These are phyloP conservation scores for Penicillium malachiteum DNA, from an alignment of 495 filamentous ascomycete species.

Conservation along the genomic window DNA sequence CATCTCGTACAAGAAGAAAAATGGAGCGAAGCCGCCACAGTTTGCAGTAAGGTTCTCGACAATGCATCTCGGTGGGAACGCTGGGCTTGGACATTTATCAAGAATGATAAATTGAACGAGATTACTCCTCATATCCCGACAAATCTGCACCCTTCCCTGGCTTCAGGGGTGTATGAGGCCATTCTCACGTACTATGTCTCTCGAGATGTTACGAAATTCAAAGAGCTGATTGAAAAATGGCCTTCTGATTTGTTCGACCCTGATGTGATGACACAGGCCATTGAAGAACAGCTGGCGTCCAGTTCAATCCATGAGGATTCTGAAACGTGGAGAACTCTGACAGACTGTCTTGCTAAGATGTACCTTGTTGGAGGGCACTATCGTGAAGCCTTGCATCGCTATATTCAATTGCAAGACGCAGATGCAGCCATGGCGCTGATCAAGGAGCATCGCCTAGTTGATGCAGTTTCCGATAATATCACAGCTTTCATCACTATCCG, in stretches of 20 bases:
- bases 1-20: slow-evolving; percentile 70
- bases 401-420: slow-evolving; percentile 87
- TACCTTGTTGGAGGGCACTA: slow-evolving; percentile 76
- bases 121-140: slow-evolving; percentile 82
- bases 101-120: slow-evolving; percentile 80
- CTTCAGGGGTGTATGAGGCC: slow-evolving; percentile 79
- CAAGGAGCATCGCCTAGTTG: slow-evolving; percentile 76
- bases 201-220: slow-evolving; percentile 64
- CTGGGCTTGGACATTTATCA: slow-evolving; percentile 88
- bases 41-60: slow-evolving; percentile 76
- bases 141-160: slow-evolving; percentile 73
- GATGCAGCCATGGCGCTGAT: slow-evolving; percentile 85
- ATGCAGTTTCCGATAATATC: slow-evolving; percentile 84
- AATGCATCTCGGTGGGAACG: slow-evolving; percentile 87
- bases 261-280: slow-evolving; percentile 61
- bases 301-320: slow-evolving; percentile 67
- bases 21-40: slow-evolving; percentile 73
- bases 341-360: slow-evolving; percentile 78
- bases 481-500: slow-evolving; percentile 83
- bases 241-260: slow-evolving; percentile 80
- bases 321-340: slow-evolving; percentile 81
- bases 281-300: slow-evolving; percentile 71
- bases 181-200: slow-evolving; percentile 83
- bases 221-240: slow-evolving; percentile 81
- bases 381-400: slow-evolving; percentile 80